phyloP scores from a whole-genome alignment of 495 filamentous ascomycete species.

The Penicillium subrubescens region DNA sequence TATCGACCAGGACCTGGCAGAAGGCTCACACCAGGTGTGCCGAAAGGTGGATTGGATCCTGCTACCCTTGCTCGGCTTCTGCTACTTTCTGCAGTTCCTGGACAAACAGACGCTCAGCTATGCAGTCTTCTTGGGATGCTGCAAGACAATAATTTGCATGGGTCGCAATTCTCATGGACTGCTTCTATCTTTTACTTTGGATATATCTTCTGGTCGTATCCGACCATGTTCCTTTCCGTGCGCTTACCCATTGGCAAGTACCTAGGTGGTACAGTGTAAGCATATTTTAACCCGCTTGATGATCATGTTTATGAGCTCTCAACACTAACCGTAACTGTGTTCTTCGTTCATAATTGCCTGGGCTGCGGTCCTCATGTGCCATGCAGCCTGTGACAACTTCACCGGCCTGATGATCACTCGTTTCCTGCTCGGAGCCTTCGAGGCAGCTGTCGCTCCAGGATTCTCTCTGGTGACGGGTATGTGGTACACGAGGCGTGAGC shows the following conservation, averaged over 20 bases:
- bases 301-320: too few relatives aligned
- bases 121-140: slow-evolving; percentile 41
- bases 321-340: background rate
- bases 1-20: background rate
- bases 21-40: background rate
- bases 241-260: slow-evolving; percentile 57
- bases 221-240: slow-evolving; percentile 57
- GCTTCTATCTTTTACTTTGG: slow-evolving; percentile 54
- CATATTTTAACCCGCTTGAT: background rate
- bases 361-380: slow-evolving; percentile 39
- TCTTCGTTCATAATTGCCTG: slow-evolving; percentile 36
- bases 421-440: slow-evolving; percentile 58
- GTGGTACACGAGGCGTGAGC: slow-evolving; percentile 54
- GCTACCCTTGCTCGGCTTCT: slow-evolving; percentile 5
- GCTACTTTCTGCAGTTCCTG: slow-evolving; percentile 52
- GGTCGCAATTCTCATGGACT: slow-evolving; percentile 51
- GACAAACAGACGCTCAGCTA: slow-evolving; percentile 59
- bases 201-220: slow-evolving; percentile 55
- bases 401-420: slow-evolving; percentile 51
- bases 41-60: background rate
- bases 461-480: slow-evolving; percentile 49
- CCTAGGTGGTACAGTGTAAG: slow-evolving; percentile 40
- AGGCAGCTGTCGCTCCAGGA: slow-evolving; percentile 48
- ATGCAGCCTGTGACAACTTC: slow-evolving; percentile 53
- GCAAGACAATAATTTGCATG: slow-evolving; percentile 38